Percentiles rank a stretch among this genome's conserved stretches.
phyloP scores from a whole-genome alignment of 139 green algal species.

The Zygnema cylindricum region DNA sequence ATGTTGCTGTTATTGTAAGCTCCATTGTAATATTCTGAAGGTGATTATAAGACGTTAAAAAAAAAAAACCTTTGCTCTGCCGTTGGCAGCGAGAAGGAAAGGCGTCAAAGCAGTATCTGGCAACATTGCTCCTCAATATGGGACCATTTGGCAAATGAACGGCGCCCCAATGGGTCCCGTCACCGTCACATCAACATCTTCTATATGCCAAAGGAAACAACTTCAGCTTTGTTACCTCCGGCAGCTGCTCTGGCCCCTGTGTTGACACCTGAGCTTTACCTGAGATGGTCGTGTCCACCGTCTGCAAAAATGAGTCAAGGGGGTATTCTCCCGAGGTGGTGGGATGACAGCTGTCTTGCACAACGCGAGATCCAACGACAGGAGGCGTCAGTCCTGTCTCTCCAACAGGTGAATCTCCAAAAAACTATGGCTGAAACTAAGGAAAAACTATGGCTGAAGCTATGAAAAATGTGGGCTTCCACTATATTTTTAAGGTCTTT shows the following conservation, averaged over 20 bases:
- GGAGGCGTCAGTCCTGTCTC: not conserved
- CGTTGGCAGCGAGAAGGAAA: slow-evolving; percentile 3
- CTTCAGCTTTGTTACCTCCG: not conserved
- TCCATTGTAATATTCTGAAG: slow-evolving; percentile 1
- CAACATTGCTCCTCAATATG: not conserved
- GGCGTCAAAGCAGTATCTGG: not conserved
- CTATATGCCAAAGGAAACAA: not conserved
- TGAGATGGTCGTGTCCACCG: slow-evolving; percentile 33
- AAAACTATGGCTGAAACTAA: no score
- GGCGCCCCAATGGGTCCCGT: not conserved
- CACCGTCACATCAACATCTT: slow-evolving; percentile 3
- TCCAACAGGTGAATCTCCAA: not conserved
- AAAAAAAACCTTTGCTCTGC: not conserved
- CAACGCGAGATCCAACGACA: not conserved
- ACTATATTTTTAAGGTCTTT: no score
- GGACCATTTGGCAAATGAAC: not conserved
- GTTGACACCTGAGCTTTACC: slow-evolving; percentile 24
- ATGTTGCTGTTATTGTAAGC: no score
- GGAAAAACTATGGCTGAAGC: no score
- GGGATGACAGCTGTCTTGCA: not conserved
- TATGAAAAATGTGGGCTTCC: no score
- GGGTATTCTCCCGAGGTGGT: not conserved
- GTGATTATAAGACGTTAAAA: not conserved
- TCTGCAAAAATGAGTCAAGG: not conserved
- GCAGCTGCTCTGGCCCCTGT: slow-evolving; percentile 35